phyloP scores from a whole-genome alignment of 345 rosid species.

The Firmiana major region DNA sequence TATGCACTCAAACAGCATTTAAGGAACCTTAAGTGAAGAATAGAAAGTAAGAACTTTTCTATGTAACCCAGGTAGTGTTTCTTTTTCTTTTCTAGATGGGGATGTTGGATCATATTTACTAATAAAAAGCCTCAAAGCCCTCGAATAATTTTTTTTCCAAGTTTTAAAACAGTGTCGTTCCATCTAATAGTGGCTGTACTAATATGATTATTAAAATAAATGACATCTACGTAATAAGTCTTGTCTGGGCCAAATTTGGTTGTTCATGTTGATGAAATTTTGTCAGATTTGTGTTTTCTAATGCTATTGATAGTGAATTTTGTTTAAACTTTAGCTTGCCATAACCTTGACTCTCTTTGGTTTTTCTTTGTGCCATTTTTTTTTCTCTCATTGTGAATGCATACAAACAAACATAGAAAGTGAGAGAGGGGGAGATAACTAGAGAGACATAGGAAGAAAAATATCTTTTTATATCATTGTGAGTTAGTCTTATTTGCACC shows the following conservation, averaged over 20 bases:
- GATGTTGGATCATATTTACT: not conserved
- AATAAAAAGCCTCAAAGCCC: not conserved
- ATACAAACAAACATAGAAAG: not conserved
- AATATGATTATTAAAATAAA: not conserved
- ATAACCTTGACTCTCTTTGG: not conserved
- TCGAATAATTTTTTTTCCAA: not conserved
- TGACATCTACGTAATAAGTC: not conserved
- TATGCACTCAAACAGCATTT: not conserved
- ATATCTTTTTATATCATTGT: not conserved
- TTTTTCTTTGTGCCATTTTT: not conserved
- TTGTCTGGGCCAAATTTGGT: not conserved
- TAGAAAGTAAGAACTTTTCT: not conserved
- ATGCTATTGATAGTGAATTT: not conserved
- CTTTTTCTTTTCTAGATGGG: not conserved
- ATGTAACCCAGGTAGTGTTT: not conserved
- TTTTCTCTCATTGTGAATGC: not conserved
- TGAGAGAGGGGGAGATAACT: not conserved
- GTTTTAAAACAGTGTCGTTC: not conserved
- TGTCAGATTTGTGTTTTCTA: slow-evolving; percentile 1
- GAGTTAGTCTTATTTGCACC: slow-evolving; percentile 6
- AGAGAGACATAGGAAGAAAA: not conserved
- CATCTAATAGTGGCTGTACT: not conserved
- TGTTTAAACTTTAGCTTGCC: not conserved
- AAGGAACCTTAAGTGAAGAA: not conserved
- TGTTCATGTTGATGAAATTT: not conserved